Evolutionary conservation across 2,329 filamentous ascomycete species (phyloP).

Genomic region (Microsporum audouinii): DNA sequence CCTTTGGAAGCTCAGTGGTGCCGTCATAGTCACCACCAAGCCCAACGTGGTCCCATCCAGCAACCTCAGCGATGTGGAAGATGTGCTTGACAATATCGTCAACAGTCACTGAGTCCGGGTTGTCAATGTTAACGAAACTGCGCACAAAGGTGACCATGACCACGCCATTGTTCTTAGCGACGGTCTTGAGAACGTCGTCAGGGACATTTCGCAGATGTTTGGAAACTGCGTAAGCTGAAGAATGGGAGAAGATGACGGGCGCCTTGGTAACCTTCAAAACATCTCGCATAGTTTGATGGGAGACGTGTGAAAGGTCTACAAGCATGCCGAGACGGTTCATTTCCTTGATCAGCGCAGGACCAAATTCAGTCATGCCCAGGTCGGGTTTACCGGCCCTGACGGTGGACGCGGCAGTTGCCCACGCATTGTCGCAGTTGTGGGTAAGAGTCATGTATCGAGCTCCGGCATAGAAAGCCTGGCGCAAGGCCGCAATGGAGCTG

Average conservation of each 20-base stretch:
- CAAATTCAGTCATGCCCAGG: conserved; percentile 18
- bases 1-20: conserved; percentile 16
- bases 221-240: conserved; percentile 16
- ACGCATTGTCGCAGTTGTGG: conserved; percentile 24
- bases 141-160: conserved; percentile 35
- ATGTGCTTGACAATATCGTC: conserved; percentile 32
- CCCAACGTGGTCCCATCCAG: conserved; percentile 28
- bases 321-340: conserved; percentile 24
- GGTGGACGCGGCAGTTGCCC: conserved; percentile 18
- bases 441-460: conserved; percentile 20
- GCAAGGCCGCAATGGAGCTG: conserved; percentile 16
- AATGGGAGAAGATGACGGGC: conserved; percentile 21
- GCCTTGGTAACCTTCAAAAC: conserved; percentile 16
- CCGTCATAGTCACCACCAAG: conserved; percentile 28
- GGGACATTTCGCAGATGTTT: conserved; percentile 32
- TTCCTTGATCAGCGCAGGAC: conserved; percentile 17
- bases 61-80: conserved; percentile 21
- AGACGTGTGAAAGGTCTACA: conserved; percentile 21
- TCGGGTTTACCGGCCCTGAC: conserved; percentile 15
- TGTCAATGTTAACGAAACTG: conserved; percentile 20
- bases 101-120: conserved; percentile 24
- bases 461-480: conserved; percentile 14
- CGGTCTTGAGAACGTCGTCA: conserved; percentile 29
- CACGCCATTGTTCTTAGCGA: conserved; percentile 31
- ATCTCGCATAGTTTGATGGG: conserved; percentile 19